phyloP scores from a whole-genome alignment of 768 basidiomycete species.

The Leccinum arenicola region DNA sequence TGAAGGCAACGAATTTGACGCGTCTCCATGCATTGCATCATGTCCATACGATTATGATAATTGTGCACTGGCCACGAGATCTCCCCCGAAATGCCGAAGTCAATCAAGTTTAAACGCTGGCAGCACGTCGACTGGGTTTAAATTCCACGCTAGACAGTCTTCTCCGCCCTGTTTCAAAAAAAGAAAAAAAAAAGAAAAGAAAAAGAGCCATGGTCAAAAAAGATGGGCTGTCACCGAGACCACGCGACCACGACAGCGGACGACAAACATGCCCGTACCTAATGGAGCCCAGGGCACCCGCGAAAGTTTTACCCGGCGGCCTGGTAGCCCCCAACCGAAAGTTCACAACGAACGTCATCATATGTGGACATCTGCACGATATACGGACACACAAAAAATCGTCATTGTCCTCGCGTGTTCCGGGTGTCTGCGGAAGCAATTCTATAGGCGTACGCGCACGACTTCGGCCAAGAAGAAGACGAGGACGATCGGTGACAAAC shows the following conservation, averaged over 20 bases:
- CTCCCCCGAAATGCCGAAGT: constrained; percentile 15
- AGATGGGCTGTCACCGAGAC: not conserved
- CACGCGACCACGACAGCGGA: constrained; percentile 21
- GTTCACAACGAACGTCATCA: not conserved
- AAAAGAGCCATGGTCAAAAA: not conserved
- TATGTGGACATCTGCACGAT: not conserved
- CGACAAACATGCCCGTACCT: constrained; percentile 4
- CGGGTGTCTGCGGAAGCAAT: not conserved
- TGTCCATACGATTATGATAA: not conserved
- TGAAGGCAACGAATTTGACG: constrained; percentile 18
- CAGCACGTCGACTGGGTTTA: constrained; percentile 20
- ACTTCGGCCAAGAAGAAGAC: not conserved
- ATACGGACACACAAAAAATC: not conserved
- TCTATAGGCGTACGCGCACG: not conserved
- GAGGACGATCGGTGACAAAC: not conserved
- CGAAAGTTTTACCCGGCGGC: constrained; percentile 20
- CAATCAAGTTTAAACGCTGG: constrained; percentile 23
- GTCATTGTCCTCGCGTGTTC: not conserved
- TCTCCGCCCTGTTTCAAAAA: constrained; percentile 25
- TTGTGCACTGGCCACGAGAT: constrained; percentile 2
- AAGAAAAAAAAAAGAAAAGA: not conserved
- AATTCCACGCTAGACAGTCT: constrained; percentile 1
- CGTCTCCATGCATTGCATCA: constrained; percentile 9
- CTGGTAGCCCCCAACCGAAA: not conserved
- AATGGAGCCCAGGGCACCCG: constrained; percentile 17